Evolutionary conservation across 2,329 filamentous ascomycete genomes (phyloP), one percentile per base, ranked within the genome.

Genomic region (Rhynchosporium graminicola): DNA sequence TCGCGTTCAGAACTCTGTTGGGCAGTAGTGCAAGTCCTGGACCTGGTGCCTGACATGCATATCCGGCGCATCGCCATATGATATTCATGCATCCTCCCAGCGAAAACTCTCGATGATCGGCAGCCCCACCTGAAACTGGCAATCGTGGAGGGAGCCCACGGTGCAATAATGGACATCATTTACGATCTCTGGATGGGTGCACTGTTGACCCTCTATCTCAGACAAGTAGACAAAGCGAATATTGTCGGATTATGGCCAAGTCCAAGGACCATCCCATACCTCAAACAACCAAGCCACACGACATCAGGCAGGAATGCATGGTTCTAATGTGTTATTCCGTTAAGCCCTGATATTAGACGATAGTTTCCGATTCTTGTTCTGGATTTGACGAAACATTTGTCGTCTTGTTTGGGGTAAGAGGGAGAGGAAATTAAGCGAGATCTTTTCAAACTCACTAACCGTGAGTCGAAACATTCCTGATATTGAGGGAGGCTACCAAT

Each of bases 371-470:
- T 33, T 38, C 15, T 40, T 2, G 51, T 40, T 8, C 12, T 33
- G 51, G 26, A 10, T 33, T 28, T 28, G 51, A 36, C 51, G 51
- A 54, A 54, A 54, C 51, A 36, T 40, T 40, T 40, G 51, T 40
- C 10, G 51, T 54, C 51, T 54, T 54, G 51, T 54, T 54, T 54
- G 51, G 36, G 20, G 51, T 54, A 54, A 29, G 40, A 42, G 20
- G 10, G 51, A 33, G 33, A 36, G 6, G 10, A 36, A 3, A 42
- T n/a, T 54, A 54, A 54, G 51, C 51, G 51, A 54, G 31, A 7
- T 9, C 48, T 46, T 1, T 20, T 7, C 4, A 20, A 51, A 38
- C 29, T 31, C 9, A n/a, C n/a, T 20, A 10, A 54, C 26, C 33
- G 20, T 38, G 51, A 40, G 36, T 20, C n/a, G 51, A 54, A 54